Base-by-base conservation (phyloP, 2,329 filamentous ascomycete genomes). In the Fusarium nisikadoi region DNA sequence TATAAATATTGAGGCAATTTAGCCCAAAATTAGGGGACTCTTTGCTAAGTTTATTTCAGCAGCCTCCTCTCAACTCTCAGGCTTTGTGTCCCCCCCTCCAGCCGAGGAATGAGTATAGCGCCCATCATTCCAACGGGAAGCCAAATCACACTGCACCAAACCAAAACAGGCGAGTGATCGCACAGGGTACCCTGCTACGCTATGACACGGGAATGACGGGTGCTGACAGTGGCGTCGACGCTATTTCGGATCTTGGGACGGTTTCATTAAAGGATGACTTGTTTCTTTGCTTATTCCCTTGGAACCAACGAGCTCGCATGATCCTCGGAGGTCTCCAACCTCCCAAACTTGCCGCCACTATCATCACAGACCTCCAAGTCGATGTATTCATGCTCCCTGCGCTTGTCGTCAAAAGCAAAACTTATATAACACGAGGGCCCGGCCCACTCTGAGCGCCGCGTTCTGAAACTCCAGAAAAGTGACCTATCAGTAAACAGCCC, bases 381-480 rank as follows among this genome's bases (percentile, higher is more conserved):
- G 10, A 56, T 56, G 1, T 1, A 9, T 0, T 12, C n/a, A 16
- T 14, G 3, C 29, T 46, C 36, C 19, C 14, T 11, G 5, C 27
- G 19, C 13, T 12, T 45, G 4, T 9, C 7, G 20, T 53, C 50
- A 33, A 66, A 53, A 9, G 25, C 23, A 20, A 70, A 49, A 10
- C 16, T 36, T 17, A 71, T 17, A 1, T 33, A 12, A n/a, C 57
- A 62, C 2, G 31, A 55, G 5, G 71, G 68, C 1, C 42, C 64
- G 19, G 52, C 50, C 8, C n/a, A 60, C 4, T 45, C 33, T 19
- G 31, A 52, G 9, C 38, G 10, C 2, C 43, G 6, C 16, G 72
- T 72, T 5, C n/a, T n/a, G 16, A 74, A 73, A 4, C 31, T 12
- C 71, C 71, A 73, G 5, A 35, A 36, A 29, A 62, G 29, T 9